Percentiles rank a stretch among this genome's conserved stretches.
These are phyloP conservation scores for Coniochaeta sp. DNA, from an alignment of 2,329 filamentous ascomycete genomes.

Conservation along the genomic window DNA sequence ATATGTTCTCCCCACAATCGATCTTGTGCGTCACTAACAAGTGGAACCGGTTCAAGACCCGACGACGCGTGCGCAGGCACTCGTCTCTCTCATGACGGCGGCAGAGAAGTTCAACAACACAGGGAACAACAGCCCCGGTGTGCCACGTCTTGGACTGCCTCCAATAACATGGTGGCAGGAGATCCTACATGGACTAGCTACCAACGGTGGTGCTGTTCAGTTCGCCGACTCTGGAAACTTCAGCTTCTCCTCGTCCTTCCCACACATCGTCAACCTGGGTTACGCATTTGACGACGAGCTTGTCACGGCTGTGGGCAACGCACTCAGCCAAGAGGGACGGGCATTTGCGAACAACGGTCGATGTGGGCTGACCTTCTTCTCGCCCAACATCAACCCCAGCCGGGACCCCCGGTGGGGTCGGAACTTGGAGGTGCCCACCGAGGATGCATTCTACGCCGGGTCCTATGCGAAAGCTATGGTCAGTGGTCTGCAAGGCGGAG, in stretches of 20 bases:
- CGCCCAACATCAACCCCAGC: slow-evolving; percentile 62
- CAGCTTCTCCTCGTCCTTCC: slow-evolving; percentile 57
- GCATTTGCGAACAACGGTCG: slow-evolving; percentile 56
- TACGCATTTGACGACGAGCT: slow-evolving; percentile 59
- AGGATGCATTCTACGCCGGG: slow-evolving; percentile 11
- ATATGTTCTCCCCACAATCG: too few species aligned
- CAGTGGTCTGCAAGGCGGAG: slow-evolving; percentile 16
- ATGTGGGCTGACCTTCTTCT: slow-evolving; percentile 53
- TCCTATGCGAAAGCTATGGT: slow-evolving; percentile 14
- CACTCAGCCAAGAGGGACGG: slow-evolving; percentile 54
- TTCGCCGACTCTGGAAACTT: slow-evolving; percentile 42
- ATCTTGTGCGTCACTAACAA: too few species aligned
- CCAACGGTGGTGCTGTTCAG: slow-evolving; percentile 42
- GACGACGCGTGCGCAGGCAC: too few species aligned
- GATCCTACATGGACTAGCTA: slow-evolving; percentile 54
- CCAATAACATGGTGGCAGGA: slow-evolving; percentile 61
- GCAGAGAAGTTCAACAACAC: too few species aligned
- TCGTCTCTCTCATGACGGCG: too few species aligned
- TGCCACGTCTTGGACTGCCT: too few species aligned
- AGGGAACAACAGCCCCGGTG: too few species aligned
- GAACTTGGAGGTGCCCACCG: slow-evolving; percentile 48
- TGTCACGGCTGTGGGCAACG: slow-evolving; percentile 46
- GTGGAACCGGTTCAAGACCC: too few species aligned
- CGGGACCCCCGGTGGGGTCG: slow-evolving; percentile 57
- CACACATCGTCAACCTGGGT: slow-evolving; percentile 54